Percentiles rank a stretch among this genome's conserved stretches.
phyloP scores from a whole-genome alignment of 768 basidiomycete genomes.

The Candolleomyces eurysporus region DNA sequence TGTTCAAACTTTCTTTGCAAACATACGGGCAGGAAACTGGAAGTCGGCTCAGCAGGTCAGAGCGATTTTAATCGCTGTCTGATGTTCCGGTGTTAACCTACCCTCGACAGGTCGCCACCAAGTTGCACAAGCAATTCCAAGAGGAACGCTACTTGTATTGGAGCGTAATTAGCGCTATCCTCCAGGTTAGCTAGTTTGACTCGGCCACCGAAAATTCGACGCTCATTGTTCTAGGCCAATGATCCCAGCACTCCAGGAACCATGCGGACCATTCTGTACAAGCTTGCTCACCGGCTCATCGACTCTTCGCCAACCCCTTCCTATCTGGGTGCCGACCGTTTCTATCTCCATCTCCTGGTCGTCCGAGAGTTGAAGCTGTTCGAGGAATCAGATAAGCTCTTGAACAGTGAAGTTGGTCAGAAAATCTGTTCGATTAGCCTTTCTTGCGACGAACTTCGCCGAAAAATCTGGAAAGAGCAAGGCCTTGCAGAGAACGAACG shows the following conservation, averaged over 20 bases:
- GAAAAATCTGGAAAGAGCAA: slow-evolving; percentile 63
- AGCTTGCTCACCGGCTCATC: slow-evolving; percentile 75
- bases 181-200: slow-evolving; percentile 54
- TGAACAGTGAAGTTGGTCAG: slow-evolving; percentile 68
- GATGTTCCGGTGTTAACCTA: slow-evolving; percentile 1
- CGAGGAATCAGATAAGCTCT: slow-evolving; percentile 67
- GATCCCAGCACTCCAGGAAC: slow-evolving; percentile 57
- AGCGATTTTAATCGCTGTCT: background rate
- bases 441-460: slow-evolving; percentile 70
- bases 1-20: slow-evolving; percentile 82
- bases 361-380: slow-evolving; percentile 65
- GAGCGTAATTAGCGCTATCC: slow-evolving; percentile 75
- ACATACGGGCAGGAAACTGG: slow-evolving; percentile 78
- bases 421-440: slow-evolving; percentile 68
- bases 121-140: slow-evolving; percentile 82
- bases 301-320: slow-evolving; percentile 62
- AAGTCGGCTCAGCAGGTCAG: slow-evolving; percentile 79
- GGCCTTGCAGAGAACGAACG: slow-evolving; percentile 63
- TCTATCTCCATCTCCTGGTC: slow-evolving; percentile 72
- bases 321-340: slow-evolving; percentile 68
- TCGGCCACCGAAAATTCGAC: background rate
- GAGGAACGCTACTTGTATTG: slow-evolving; percentile 81
- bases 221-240: slow-evolving; percentile 50
- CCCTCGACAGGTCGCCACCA: slow-evolving; percentile 61
- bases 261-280: slow-evolving; percentile 69